A percentile compares a stretch with the other conserved stretches of the same genome.
Evolutionary conservation across 1,284 basidiomycete species (phyloP).

Genomic region (Pulveroboletus sp.): DNA sequence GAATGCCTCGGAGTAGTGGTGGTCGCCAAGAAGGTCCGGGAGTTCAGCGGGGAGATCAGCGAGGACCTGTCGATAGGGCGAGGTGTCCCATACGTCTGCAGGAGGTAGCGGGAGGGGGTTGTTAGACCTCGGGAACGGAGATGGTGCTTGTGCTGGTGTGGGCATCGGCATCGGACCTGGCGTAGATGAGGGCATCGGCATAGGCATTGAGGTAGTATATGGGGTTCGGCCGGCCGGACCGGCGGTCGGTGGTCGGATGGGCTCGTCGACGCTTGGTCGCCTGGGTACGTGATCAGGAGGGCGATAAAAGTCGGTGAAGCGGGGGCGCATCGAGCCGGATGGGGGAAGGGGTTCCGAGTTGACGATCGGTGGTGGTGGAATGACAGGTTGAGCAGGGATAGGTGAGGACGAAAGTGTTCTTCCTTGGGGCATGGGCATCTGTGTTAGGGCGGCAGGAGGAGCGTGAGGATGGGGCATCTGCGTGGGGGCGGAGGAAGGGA

Average conservation of each 20-base stretch:
- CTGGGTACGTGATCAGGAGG: constrained; percentile 9
- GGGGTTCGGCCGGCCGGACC: constrained; percentile 19
- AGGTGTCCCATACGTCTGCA: constrained; percentile 48
- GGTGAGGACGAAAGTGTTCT: constrained; percentile 22
- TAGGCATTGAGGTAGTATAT: constrained; percentile 2
- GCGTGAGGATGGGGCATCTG: constrained; percentile 30
- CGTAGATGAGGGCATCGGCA: constrained; percentile 8
- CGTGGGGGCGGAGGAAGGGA: not conserved
- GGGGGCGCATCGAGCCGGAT: constrained; percentile 20
- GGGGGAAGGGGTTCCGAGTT: constrained; percentile 10
- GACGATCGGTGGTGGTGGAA: constrained; percentile 27
- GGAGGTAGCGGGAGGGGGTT: constrained; percentile 58
- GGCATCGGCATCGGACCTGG: constrained; percentile 9
- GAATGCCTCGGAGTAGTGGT: constrained; percentile 12
- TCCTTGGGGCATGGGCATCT: constrained; percentile 27
- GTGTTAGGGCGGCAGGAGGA: constrained; percentile 1
- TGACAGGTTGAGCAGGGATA: constrained; percentile 16
- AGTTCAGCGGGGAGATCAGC: constrained; percentile 48
- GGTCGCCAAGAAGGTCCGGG: constrained; percentile 34
- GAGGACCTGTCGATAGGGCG: constrained; percentile 50
- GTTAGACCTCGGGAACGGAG: constrained; percentile 3
- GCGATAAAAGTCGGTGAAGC: constrained; percentile 35
- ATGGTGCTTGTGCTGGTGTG: not conserved
- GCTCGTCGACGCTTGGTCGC: not conserved
- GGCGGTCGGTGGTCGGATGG: constrained; percentile 1